Percentiles rank a stretch among this genome's conserved stretches.
These are phyloP conservation scores for Didymella lethalis DNA, from an alignment of 2,329 filamentous ascomycete species.

Conservation along the genomic window DNA sequence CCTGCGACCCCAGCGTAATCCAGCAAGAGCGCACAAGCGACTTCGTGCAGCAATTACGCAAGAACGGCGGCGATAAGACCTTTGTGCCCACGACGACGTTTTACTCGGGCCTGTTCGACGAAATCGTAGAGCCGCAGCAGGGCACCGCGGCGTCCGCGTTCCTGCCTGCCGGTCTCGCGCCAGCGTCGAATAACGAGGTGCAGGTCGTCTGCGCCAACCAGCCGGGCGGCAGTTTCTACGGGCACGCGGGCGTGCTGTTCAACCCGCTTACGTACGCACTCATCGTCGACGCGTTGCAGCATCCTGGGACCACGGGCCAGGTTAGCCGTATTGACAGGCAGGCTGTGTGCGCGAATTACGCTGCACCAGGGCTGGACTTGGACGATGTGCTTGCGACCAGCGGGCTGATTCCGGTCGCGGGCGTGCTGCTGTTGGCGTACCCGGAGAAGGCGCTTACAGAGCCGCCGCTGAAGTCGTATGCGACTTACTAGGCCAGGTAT, in stretches of 20 bases:
- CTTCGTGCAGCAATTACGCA: slow-evolving; percentile 55
- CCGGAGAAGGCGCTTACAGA: slow-evolving; percentile 48
- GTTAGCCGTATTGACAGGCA: slow-evolving; percentile 51
- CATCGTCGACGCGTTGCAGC: slow-evolving; percentile 58
- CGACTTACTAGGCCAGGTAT: background rate
- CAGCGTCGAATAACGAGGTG: slow-evolving; percentile 61
- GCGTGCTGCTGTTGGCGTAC: slow-evolving; percentile 37
- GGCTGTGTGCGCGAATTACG: slow-evolving; percentile 51
- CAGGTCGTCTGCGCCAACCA: slow-evolving; percentile 54
- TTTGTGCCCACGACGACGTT: slow-evolving; percentile 65
- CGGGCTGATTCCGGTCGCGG: slow-evolving; percentile 53
- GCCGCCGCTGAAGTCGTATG: slow-evolving; percentile 37
- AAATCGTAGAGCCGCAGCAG: slow-evolving; percentile 61
- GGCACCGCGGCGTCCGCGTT: slow-evolving; percentile 58
- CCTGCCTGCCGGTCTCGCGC: slow-evolving; percentile 55
- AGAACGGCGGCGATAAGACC: slow-evolving; percentile 58
- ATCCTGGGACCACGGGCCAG: slow-evolving; percentile 57
- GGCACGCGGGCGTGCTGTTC: slow-evolving; percentile 61
- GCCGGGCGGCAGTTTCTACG: slow-evolving; percentile 57
- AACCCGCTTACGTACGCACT: slow-evolving; percentile 58
- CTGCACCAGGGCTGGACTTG: slow-evolving; percentile 53
- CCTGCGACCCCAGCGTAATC: slow-evolving; percentile 52
- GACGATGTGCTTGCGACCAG: slow-evolving; percentile 58
- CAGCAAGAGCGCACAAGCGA: slow-evolving; percentile 59
- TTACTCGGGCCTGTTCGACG: slow-evolving; percentile 59